Base-by-base conservation (phyloP, 345 rosid genomes). In the Abelmoschus esculentus region DNA sequence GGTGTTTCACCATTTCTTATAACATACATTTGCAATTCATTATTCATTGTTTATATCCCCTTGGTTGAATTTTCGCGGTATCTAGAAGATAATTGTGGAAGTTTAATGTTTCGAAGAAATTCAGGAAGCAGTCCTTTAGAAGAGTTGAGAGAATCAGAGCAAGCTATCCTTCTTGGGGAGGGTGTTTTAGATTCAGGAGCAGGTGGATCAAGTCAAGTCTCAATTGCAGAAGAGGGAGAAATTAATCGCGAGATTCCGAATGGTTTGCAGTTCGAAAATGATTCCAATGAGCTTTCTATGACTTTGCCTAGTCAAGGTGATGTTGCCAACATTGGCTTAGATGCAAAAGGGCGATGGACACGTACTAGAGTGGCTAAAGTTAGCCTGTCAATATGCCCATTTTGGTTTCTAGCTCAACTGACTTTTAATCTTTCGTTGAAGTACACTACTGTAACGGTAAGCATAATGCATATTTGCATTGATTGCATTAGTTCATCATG, bases 371-470 rank as follows among this genome's bases (percentile, higher is more conserved):
- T 95, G 65, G 96, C 97, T 2, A 87, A 85, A 80, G 95, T 82
- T 67, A 95, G 99, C 74, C 83, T 93, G 74, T 29, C 81, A 53
- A 80, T 93, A 42, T 88, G 95, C 80, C 98, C 96, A 7, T 89
- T 89, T 83, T 93, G 98, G 98, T 93, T 93, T 75, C 70, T 91
- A 49, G 98, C 98, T 0, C 97, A 91, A 81, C 85, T 93, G 73
- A 80, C 91, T 50, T 93, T 93, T 76, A 91, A 93, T 79, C 84
- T 93, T 59, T 93, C 98, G 9, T 76, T 93, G 75, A 91, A 93
- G 83, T 91, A 91, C 75, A 91, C 98, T 46, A 85, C 96, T 0
- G 96, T 91, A 31, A 93, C 97, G 40, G 97, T 93, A 81, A 82
- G 90, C 34, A 38, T 28, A 15, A 17, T 56, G 66, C 17, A 2